Evolutionary conservation across 1,139 yeast species (phyloP).

Genomic region (Yamadazyma membranifaciens): DNA sequence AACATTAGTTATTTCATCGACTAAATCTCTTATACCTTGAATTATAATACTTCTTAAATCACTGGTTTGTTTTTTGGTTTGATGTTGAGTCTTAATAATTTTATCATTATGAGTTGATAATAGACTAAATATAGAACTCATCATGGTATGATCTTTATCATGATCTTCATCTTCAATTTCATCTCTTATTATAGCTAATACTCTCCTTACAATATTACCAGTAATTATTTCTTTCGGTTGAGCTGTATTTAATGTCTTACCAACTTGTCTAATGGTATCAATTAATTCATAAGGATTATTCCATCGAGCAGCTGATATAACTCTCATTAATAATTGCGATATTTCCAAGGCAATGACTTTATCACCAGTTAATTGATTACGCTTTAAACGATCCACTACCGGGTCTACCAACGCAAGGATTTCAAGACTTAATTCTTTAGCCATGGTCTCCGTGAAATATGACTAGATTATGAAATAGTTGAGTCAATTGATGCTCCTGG

Average conservation of each 20-base stretch:
- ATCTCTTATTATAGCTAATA: slow-evolving; percentile 83
- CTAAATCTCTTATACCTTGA: slow-evolving; percentile 89
- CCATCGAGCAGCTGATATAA: slow-evolving; percentile 90
- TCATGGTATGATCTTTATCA: slow-evolving; percentile 46
- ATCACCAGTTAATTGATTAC: slow-evolving; percentile 74
- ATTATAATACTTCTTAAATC: slow-evolving; percentile 87
- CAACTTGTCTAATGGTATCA: slow-evolving; percentile 63
- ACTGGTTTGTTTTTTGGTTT: slow-evolving; percentile 39
- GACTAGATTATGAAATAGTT: too few species aligned
- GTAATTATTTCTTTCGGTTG: slow-evolving; percentile 81
- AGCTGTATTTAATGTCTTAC: slow-evolving; percentile 56
- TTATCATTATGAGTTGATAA: slow-evolving; percentile 51
- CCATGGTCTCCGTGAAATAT: neutral
- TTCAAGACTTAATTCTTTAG: slow-evolving; percentile 28
- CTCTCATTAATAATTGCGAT: slow-evolving; percentile 82
- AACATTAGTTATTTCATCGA: slow-evolving; percentile 87
- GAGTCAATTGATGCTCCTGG: too few species aligned
- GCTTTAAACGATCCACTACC: slow-evolving; percentile 51
- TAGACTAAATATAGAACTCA: slow-evolving; percentile 85
- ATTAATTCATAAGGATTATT: slow-evolving; percentile 70
- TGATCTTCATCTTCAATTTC: slow-evolving; percentile 59
- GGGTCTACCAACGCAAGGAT: slow-evolving; percentile 39
- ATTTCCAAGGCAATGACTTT: slow-evolving; percentile 82
- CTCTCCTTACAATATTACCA: slow-evolving; percentile 90
- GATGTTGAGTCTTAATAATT: slow-evolving; percentile 9